phyloP scores from a whole-genome alignment of 768 basidiomycete genomes.

The Phallus indusiatus region DNA sequence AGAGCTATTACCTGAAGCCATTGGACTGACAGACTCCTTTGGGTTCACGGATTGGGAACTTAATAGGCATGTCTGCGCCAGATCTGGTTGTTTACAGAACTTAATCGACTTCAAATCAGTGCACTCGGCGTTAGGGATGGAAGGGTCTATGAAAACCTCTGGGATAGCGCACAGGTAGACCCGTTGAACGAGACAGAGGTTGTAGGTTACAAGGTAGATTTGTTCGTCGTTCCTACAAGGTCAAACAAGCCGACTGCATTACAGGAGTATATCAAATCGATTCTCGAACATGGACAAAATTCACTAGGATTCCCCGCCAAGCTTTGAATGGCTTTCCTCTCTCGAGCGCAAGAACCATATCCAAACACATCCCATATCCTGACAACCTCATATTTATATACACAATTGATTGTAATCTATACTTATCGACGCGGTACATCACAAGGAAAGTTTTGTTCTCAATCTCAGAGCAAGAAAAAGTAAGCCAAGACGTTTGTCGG shows the following conservation, averaged over 20 bases:
- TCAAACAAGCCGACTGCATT: neutral
- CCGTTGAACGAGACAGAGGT: conserved; percentile 48
- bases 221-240: conserved; percentile 7
- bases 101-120: conserved; percentile 22
- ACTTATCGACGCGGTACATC: neutral
- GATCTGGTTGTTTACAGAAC: neutral
- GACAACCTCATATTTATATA: neutral
- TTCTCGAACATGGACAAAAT: conserved; percentile 38
- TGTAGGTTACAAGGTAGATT: conserved; percentile 51
- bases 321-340: conserved; percentile 16
- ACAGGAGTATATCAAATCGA: conserved; percentile 41
- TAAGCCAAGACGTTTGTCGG: conserved; percentile 28
- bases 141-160: conserved; percentile 58
- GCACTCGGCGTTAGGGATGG: conserved; percentile 57
- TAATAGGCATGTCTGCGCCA: conserved; percentile 37
- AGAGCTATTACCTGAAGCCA: conserved; percentile 49
- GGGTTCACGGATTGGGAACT: conserved; percentile 70
- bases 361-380: neutral
- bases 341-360: neutral
- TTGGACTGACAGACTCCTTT: conserved; percentile 65
- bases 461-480: conserved; percentile 29
- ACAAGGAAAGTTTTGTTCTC: neutral
- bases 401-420: neutral
- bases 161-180: conserved; percentile 46
- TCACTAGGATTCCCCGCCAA: conserved; percentile 21